These are phyloP conservation scores for Tremella mesenterica DNA, from an alignment of 768 basidiomycete genomes.

Conservation along the genomic window DNA sequence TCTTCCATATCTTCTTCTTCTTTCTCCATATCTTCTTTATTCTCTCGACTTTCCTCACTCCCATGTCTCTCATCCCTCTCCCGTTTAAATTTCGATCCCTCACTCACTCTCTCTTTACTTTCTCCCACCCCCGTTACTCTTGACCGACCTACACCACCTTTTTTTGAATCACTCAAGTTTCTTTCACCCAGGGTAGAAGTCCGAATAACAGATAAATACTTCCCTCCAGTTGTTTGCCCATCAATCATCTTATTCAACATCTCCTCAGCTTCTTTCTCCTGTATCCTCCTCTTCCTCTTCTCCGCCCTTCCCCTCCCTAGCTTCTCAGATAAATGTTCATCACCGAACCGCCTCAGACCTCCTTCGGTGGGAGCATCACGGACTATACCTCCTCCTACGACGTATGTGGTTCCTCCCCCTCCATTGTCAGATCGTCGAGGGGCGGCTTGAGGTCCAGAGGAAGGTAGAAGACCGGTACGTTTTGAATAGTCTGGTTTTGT, in stretches of 20 bases:
- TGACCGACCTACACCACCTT: neutral
- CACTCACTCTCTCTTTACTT: neutral
- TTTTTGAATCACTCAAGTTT: constrained; percentile 47
- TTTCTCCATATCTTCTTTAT: constrained; percentile 50
- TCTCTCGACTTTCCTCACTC: constrained; percentile 48
- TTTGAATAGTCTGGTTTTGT: constrained; percentile 23
- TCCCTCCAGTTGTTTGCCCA: constrained; percentile 51
- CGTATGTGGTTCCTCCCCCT: constrained; percentile 54
- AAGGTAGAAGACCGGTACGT: constrained; percentile 39
- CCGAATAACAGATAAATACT: constrained; percentile 23
- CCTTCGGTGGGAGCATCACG: constrained; percentile 32
- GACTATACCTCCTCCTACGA: constrained; percentile 70
- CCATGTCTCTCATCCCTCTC: constrained; percentile 56
- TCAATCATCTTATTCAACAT: constrained; percentile 56
- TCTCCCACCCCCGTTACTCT: neutral
- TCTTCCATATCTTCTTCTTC: constrained; percentile 54
- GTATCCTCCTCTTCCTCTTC: constrained; percentile 57
- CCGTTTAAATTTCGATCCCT: too few relatives aligned
- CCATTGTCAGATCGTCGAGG: constrained; percentile 27
- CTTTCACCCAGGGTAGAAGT: too few relatives aligned
- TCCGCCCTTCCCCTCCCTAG: constrained; percentile 74
- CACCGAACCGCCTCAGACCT: constrained; percentile 29
- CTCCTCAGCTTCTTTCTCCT: constrained; percentile 50
- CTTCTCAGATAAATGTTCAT: constrained; percentile 58
- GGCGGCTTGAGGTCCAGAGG: constrained; percentile 20